A percentile compares a stretch with the other conserved stretches of the same genome.
phyloP scores from a whole-genome alignment of 2,329 filamentous ascomycete species.

The Cladosporium cucumerinum region DNA sequence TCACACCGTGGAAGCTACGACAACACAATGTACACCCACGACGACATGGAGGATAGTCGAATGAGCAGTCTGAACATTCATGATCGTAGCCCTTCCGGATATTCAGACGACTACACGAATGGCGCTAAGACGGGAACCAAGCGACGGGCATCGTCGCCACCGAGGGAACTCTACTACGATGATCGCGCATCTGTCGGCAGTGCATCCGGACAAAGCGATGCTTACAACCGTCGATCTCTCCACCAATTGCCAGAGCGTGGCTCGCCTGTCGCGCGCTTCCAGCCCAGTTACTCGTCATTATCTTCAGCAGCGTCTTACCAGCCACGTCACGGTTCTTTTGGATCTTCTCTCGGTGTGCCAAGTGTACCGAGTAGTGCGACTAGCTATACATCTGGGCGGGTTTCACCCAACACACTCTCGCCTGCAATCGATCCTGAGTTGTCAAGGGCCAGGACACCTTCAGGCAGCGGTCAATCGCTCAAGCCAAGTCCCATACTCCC shows the following conservation, averaged over 20 bases:
- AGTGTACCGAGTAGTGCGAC: slow-evolving; percentile 64
- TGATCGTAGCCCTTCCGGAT: slow-evolving; percentile 48
- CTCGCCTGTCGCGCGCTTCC: slow-evolving; percentile 33
- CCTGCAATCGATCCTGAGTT: slow-evolving; percentile 55
- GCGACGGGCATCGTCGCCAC: slow-evolving; percentile 62
- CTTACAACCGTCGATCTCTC: slow-evolving; percentile 53
- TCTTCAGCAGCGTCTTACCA: slow-evolving; percentile 62
- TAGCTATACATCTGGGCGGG: slow-evolving; percentile 59
- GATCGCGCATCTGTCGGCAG: slow-evolving; percentile 45
- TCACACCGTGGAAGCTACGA: slow-evolving; percentile 63
- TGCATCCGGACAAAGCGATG: slow-evolving; percentile 43
- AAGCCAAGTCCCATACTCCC: slow-evolving; percentile 38
- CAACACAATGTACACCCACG: slow-evolving; percentile 52
- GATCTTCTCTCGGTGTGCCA: slow-evolving; percentile 55
- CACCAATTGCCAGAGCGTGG: slow-evolving; percentile 57
- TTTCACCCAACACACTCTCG: slow-evolving; percentile 59
- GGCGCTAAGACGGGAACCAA: slow-evolving; percentile 56
- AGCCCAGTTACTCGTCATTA: slow-evolving; percentile 44
- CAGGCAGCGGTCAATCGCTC: slow-evolving; percentile 48
- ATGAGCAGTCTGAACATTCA: slow-evolving; percentile 53
- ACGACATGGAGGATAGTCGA: slow-evolving; percentile 53
- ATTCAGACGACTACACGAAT: slow-evolving; percentile 42
- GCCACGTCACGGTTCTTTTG: slow-evolving; percentile 59
- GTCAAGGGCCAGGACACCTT: slow-evolving; percentile 40
- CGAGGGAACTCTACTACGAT: slow-evolving; percentile 50